Evolutionary conservation across 768 basidiomycete genomes (phyloP).

Genomic region (Tylopilus intermedius): DNA sequence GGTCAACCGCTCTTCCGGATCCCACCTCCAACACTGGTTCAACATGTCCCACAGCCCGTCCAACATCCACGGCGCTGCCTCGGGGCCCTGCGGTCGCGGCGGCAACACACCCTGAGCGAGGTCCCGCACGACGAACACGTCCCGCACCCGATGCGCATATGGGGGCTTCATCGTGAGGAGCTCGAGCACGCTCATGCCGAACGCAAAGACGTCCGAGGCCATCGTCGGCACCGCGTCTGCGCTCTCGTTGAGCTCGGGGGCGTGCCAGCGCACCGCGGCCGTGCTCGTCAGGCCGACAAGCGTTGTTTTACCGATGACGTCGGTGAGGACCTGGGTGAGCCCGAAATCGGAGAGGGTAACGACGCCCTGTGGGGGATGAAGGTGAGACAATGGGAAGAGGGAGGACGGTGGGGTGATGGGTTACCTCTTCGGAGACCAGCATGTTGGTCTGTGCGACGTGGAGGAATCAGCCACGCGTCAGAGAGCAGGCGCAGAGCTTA

Average conservation of each 20-base stretch:
- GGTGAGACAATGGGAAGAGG: not conserved
- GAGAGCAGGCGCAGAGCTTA: slow-evolving; percentile 29
- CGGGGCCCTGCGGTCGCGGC: slow-evolving; percentile 36
- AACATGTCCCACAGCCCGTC: slow-evolving; percentile 47
- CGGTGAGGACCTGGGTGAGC: slow-evolving; percentile 56
- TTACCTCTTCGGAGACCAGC: slow-evolving; percentile 47
- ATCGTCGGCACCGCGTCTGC: slow-evolving; percentile 39
- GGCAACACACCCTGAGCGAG: slow-evolving; percentile 40
- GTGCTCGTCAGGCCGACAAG: slow-evolving; percentile 43
- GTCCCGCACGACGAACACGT: slow-evolving; percentile 46
- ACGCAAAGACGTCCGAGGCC: slow-evolving; percentile 53
- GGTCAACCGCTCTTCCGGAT: too few relatives aligned
- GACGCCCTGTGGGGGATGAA: slow-evolving; percentile 36
- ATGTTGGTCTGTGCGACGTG: slow-evolving; percentile 45
- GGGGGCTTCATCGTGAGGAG: slow-evolving; percentile 49
- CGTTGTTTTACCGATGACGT: slow-evolving; percentile 46
- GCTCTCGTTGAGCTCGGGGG: slow-evolving; percentile 54
- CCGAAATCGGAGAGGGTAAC: slow-evolving; percentile 62
- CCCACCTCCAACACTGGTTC: slow-evolving; percentile 42
- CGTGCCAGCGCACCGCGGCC: slow-evolving; percentile 53
- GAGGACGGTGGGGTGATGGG: not conserved
- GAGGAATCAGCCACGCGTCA: not conserved
- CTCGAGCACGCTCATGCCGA: slow-evolving; percentile 57
- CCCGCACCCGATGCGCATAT: slow-evolving; percentile 45
- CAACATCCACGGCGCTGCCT: slow-evolving; percentile 36